Conservation (phyloP, 176 grass and related monocot genomes). For the Avena insularis region DNA sequence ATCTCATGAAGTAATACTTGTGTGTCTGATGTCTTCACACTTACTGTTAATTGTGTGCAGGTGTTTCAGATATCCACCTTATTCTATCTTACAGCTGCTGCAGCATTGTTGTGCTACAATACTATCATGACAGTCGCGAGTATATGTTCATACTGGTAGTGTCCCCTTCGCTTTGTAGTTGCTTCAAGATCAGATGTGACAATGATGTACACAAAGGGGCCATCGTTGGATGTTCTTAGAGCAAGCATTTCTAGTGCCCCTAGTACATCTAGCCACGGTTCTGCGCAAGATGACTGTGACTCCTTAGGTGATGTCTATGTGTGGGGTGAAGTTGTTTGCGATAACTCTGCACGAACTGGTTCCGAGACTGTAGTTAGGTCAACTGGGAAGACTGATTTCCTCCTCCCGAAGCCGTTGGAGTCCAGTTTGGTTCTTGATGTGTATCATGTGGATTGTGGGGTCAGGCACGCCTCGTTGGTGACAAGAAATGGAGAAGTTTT, state of each 20-base stretch:
- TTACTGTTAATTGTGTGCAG: conserved; percentile 37
- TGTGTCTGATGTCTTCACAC: not conserved
- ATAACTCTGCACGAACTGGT: conserved; percentile 53
- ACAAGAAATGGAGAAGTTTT: conserved; percentile 91
- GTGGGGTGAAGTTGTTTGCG: conserved; percentile 86
- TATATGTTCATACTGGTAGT: not conserved
- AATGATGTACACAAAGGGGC: conserved; percentile 72
- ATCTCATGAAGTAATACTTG: not conserved
- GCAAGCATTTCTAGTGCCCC: conserved; percentile 95
- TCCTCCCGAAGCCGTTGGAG: conserved; percentile 83
- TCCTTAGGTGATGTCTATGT: conserved; percentile 85
- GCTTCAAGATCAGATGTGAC: conserved; percentile 67
- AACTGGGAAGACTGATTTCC: conserved; percentile 61
- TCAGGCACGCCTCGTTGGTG: conserved; percentile 79
- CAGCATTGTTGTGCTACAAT: not conserved
- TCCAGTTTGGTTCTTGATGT: conserved; percentile 89
- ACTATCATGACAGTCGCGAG: not conserved
- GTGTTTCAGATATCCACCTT: conserved; percentile 19
- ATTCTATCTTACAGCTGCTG: not conserved
- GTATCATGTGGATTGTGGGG: conserved; percentile 84
- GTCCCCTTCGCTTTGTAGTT: conserved; percentile 19
- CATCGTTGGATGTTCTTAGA: conserved; percentile 83
- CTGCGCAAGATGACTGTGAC: conserved; percentile 91
- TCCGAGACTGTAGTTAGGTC: conserved; percentile 57
- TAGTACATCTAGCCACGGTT: conserved; percentile 97